A percentile compares a stretch with the other conserved stretches of the same genome.
These are phyloP conservation scores for Morella rubra DNA, from an alignment of 306 rosid species.

Conservation along the genomic window DNA sequence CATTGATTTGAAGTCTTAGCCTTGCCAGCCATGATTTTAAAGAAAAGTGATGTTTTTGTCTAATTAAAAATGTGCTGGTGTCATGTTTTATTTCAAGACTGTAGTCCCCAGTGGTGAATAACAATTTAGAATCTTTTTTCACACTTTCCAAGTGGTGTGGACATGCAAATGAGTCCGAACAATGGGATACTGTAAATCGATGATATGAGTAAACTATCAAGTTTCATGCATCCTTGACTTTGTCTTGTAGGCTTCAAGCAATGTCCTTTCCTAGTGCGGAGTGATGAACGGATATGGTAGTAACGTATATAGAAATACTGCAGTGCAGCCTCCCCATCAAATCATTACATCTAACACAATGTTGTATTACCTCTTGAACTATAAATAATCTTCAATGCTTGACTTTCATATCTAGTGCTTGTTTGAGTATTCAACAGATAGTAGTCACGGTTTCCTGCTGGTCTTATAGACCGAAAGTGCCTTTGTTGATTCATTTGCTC, in stretches of 20 bases:
- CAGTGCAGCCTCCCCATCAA: background rate
- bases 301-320: background rate
- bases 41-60: background rate
- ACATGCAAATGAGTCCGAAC: background rate
- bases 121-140: background rate
- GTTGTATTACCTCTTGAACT: background rate
- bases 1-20: background rate
- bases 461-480: background rate
- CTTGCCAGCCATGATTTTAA: background rate
- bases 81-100: background rate
- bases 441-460: conserved; percentile 16
- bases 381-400: background rate
- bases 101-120: background rate
- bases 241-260: background rate
- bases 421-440: background rate
- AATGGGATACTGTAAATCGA: background rate
- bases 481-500: background rate
- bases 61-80: background rate
- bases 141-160: background rate
- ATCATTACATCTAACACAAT: background rate
- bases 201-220: background rate
- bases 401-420: background rate
- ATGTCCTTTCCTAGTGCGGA: background rate
- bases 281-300: background rate
- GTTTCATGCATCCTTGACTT: background rate